Base-by-base conservation (phyloP, 1,284 basidiomycete genomes). In the Veloporphyrellus conicus region DNA sequence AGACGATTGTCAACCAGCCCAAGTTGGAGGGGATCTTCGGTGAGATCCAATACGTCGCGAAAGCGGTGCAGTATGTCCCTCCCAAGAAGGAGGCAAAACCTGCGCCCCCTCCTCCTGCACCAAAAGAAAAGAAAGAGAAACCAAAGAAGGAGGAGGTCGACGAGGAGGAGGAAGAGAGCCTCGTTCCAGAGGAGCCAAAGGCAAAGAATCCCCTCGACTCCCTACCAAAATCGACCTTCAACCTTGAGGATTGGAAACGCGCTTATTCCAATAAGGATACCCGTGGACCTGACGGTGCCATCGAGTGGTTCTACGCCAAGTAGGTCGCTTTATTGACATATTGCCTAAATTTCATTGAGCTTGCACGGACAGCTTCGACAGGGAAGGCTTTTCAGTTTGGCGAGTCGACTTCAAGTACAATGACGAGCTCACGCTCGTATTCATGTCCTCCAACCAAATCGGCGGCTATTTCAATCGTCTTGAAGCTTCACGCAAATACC, bases 241-340 rank as follows among this genome's bases (percentile, higher is more conserved):
- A 93, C 76, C 84, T 98, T 49, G 94, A 98, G 71, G 93, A 97
- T 74, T 96, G 91, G 90, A 98, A 98, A 76, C 85, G 93, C 45
- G 86, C 89, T 50, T 98, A 98, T 79, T 96, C 93, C 60, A 98
- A 98, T 86, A 86, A 88, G 71, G 94, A 97, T 48, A 97, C 94
- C 32, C 83, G 89, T 50, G 87, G 86, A 32, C 55, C 83, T 19
- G 82, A 69, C 43, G 88, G 88, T 49, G 61, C 87, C 39, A 57
- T 90, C 20, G 87, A 91, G 67, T 94, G 90, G 90, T 87, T 94
- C 80, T 92, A 93, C 77, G 64, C 90, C 69, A 85, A 93, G 87
- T 91, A 58, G 46, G 82, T 71, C 7, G 6, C 15, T 1, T 14
- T 23, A 2, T 35, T 32, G 5, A 6, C 7, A 11, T 16, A 3